Conservation (phyloP, 1,284 basidiomycete species). For the Takashimella tepidaria region DNA sequence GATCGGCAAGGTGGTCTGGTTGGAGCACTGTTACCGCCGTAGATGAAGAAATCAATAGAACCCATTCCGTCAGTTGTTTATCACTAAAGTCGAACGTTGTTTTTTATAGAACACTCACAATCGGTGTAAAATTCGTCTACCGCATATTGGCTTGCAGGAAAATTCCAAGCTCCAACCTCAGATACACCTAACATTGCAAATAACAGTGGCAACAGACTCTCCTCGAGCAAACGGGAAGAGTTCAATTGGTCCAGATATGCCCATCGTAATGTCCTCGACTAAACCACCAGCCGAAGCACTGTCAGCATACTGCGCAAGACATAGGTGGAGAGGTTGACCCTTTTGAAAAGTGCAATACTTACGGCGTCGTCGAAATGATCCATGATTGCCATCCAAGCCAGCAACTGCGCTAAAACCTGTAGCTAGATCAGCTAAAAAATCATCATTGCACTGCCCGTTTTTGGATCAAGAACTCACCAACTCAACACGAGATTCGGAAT, state of each 20-base stretch:
- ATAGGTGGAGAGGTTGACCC: too few species aligned
- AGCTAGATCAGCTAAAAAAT: neutral
- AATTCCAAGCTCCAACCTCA: constrained; percentile 46
- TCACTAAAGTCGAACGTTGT: too few species aligned
- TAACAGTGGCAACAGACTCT: constrained; percentile 67
- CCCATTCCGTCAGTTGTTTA: neutral
- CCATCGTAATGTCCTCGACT: constrained; percentile 44
- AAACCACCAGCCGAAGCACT: too few species aligned
- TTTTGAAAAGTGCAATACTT: too few species aligned
- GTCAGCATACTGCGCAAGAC: constrained; percentile 5
- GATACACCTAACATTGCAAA: constrained; percentile 59
- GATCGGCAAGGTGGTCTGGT: constrained; percentile 54
- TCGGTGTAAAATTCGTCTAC: constrained; percentile 76
- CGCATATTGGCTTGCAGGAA: constrained; percentile 61
- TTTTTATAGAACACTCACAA: neutral
- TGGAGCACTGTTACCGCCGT: constrained; percentile 58
- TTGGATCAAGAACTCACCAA: too few species aligned
- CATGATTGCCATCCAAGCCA: constrained; percentile 85
- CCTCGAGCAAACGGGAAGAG: constrained; percentile 59
- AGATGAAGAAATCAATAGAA: too few species aligned
- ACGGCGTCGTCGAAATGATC: constrained; percentile 84
- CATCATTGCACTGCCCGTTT: neutral
- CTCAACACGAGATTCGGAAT: constrained; percentile 45
- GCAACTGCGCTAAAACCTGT: constrained; percentile 51
- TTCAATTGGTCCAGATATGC: constrained; percentile 81